Base-by-base conservation (phyloP, 495 filamentous ascomycete genomes). In the Neurospora pannonica region DNA sequence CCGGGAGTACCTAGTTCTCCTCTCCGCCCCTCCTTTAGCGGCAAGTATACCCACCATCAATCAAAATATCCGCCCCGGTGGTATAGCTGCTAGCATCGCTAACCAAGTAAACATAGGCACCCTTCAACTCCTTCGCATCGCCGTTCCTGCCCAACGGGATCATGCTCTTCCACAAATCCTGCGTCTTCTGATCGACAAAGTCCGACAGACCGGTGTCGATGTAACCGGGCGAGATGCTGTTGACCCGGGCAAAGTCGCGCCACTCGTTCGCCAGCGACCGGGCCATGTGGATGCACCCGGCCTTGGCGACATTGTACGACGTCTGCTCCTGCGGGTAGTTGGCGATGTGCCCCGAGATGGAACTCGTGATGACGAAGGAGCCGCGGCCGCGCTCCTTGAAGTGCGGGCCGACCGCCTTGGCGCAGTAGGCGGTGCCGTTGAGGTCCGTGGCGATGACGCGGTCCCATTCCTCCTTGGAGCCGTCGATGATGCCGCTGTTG, bases 251-350 rank as follows among this genome's bases (percentile, higher is more conserved):
- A 80, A 94, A 94, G 79, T 91, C 91, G 71, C 92, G 84, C 92
- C 92, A 94, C 80, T 93, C 92, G 80, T 92, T 92, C 69, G 92
- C 91, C 72, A 94, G 82, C 70, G 88, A 91, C 48, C 76, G 71
- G 5, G 83, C 83, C 78, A 85, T 74, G 77, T 85, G 83, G 69
- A 87, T 87, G 75, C 83, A 84, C 17, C 83, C 83, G 5, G 92
- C 91, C 85, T 94, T 94, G 76, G 91, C 90, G 38, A 91, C 90
- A 79, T 94, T 94, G 86, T 94, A 94, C 19, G 86, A 88, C 15
- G 91, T 92, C 82, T 94, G 92, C 80, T 93, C 90, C 80, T 93
- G 91, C 2, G 92, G 92, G 83, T 86, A 92, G 81, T 94, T 94
- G 82, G 88, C 92, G 73, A 93, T 90, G 82, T 92, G 91, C 17